Evolutionary conservation across 306 rosid species (phyloP).

Genomic region (Quercus robur): DNA sequence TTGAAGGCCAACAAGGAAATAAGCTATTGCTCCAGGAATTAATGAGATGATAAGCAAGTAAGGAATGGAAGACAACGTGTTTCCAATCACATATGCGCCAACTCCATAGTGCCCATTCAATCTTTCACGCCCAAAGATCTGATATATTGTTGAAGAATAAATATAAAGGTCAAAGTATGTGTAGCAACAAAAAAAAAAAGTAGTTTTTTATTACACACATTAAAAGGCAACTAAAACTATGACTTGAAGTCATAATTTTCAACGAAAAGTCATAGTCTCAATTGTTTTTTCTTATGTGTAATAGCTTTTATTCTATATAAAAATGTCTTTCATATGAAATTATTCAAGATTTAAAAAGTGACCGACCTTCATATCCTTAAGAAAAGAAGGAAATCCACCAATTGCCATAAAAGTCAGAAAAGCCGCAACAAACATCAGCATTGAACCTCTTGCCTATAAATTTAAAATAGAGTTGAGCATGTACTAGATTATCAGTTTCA

Average conservation of each 20-base stretch:
- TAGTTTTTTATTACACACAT: no score
- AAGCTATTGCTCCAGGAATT: slow-evolving; percentile 48
- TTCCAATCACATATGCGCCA: slow-evolving; percentile 42
- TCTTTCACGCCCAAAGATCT: slow-evolving; percentile 59
- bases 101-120: slow-evolving; percentile 62
- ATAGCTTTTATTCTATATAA: not conserved
- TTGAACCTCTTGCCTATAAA: slow-evolving; percentile 59
- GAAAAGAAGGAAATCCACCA: slow-evolving; percentile 79
- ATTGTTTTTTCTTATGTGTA: no score
- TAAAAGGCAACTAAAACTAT: no score
- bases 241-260: no score
- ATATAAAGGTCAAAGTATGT: not conserved
- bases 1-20: slow-evolving; percentile 50
- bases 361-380: slow-evolving; percentile 74
- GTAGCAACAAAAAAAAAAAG: no score
- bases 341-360: not conserved
- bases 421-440: slow-evolving; percentile 55
- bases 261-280: no score
- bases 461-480: not conserved
- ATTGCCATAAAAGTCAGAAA: slow-evolving; percentile 72
- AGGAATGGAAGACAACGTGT: slow-evolving; percentile 47
- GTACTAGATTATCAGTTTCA: not conserved
- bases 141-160: not conserved
- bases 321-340: not conserved
- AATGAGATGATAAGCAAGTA: slow-evolving; percentile 46